A percentile compares a stretch with the other conserved stretches of the same genome.
phyloP scores from a whole-genome alignment of 306 rosid genomes.

The Cucumis cinereus region DNA sequence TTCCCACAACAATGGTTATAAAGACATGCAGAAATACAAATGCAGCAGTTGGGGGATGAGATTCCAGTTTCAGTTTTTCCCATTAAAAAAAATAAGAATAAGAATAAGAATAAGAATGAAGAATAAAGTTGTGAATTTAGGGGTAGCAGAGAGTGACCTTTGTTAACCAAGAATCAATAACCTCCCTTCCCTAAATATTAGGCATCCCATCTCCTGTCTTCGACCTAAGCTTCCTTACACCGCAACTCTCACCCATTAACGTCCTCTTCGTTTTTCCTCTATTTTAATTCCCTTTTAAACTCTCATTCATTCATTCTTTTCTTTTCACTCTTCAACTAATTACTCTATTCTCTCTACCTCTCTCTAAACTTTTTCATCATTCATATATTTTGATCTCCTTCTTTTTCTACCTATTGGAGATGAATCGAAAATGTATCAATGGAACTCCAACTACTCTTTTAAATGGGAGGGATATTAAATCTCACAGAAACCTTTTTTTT shows the following conservation, averaged over 20 bases:
- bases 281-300: background rate
- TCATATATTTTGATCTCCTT: no score
- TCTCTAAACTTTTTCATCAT: background rate
- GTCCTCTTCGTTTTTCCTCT: background rate
- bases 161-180: conserved; percentile 3
- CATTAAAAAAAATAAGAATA: background rate
- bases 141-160: background rate
- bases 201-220: background rate
- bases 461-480: no score
- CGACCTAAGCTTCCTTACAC: background rate
- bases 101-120: background rate
- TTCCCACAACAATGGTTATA: background rate
- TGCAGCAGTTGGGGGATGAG: background rate
- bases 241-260: background rate
- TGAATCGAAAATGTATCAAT: no score
- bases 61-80: background rate
- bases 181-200: background rate
- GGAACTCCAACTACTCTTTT: no score
- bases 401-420: no score
- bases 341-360: background rate
- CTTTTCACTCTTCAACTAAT: background rate
- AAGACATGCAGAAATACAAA: no score
- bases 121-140: background rate
- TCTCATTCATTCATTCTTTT: background rate
- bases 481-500: no score